phyloP scores from a whole-genome alignment of 1,284 basidiomycete species.

The Inonotus hispidus region DNA sequence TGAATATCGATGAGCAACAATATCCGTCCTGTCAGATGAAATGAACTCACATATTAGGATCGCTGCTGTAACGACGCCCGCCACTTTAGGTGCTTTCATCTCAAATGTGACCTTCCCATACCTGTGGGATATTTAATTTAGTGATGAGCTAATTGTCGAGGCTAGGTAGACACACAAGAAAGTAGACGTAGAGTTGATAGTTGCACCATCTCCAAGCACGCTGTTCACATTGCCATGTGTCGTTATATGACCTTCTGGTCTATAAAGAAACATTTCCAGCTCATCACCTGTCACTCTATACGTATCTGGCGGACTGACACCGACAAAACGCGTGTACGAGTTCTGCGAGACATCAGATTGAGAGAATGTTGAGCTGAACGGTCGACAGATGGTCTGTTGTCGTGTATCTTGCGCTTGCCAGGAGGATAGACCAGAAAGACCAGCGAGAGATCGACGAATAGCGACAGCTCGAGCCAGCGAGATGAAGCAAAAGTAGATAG shows the following conservation, averaged over 20 bases:
- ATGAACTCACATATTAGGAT: conserved; percentile 34
- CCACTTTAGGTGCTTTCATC: conserved; percentile 29
- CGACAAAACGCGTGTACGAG: conserved; percentile 27
- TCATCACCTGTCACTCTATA: conserved; percentile 28
- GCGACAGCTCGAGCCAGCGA: conserved; percentile 14
- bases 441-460: not conserved
- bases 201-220: conserved; percentile 35
- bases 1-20: conserved; percentile 12
- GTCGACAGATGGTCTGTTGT: conserved; percentile 20
- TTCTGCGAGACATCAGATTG: conserved; percentile 21
- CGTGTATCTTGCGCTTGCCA: not conserved
- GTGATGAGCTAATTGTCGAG: not conserved
- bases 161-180: conserved; percentile 28
- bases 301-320: conserved; percentile 30
- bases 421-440: not conserved
- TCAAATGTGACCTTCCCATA: conserved; percentile 36
- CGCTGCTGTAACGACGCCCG: conserved; percentile 36
- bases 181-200: conserved; percentile 39
- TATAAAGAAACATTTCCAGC: conserved; percentile 33
- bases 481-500: not conserved
- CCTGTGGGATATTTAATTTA: conserved; percentile 20
- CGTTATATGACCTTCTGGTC: conserved; percentile 30
- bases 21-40: not conserved
- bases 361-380: conserved; percentile 25
- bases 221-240: conserved; percentile 33